Percentiles rank a stretch among this genome's conserved stretches.
Conservation (phyloP, 2,329 filamentous ascomycete species). For the Aspergillus chevalieri region DNA sequence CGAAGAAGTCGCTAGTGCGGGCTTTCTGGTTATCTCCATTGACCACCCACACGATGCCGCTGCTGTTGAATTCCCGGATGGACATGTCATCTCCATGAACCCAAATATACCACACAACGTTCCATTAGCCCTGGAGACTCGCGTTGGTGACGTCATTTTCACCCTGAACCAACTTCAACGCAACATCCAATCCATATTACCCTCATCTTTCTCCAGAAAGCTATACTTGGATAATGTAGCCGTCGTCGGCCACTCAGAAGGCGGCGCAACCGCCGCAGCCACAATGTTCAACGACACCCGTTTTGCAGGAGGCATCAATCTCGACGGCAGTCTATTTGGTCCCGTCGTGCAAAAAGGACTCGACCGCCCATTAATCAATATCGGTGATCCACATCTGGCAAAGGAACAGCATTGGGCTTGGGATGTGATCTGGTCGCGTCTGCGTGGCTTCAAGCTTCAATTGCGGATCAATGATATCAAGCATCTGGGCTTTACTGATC, state of each 20-base stretch:
- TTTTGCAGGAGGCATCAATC: slow-evolving; percentile 24
- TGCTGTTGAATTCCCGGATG: slow-evolving; percentile 18
- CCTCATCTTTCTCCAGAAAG: neutral
- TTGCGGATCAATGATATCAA: slow-evolving; percentile 2
- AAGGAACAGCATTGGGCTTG: neutral
- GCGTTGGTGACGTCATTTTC: slow-evolving; percentile 5
- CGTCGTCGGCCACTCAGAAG: slow-evolving; percentile 32
- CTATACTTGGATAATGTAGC: slow-evolving; percentile 3
- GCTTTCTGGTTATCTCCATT: slow-evolving; percentile 3
- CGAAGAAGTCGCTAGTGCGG: neutral
- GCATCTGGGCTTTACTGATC: slow-evolving; percentile 15
- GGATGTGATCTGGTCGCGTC: slow-evolving; percentile 7
- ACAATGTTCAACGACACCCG: slow-evolving; percentile 17
- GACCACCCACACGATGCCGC: slow-evolving; percentile 17
- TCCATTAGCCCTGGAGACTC: neutral
- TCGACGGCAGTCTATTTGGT: slow-evolving; percentile 29
- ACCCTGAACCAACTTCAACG: neutral
- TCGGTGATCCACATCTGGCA: neutral
- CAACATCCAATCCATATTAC: neutral
- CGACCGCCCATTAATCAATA: neutral
- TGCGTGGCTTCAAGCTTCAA: neutral
- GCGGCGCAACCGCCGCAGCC: slow-evolving; percentile 25
- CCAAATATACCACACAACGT: neutral
- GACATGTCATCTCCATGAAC: slow-evolving; percentile 1
- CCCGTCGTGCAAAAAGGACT: slow-evolving; percentile 4